Percentiles rank a stretch among this genome's conserved stretches.
phyloP scores from a whole-genome alignment of 1,284 basidiomycete genomes.

The Ceratobasidium sp. region DNA sequence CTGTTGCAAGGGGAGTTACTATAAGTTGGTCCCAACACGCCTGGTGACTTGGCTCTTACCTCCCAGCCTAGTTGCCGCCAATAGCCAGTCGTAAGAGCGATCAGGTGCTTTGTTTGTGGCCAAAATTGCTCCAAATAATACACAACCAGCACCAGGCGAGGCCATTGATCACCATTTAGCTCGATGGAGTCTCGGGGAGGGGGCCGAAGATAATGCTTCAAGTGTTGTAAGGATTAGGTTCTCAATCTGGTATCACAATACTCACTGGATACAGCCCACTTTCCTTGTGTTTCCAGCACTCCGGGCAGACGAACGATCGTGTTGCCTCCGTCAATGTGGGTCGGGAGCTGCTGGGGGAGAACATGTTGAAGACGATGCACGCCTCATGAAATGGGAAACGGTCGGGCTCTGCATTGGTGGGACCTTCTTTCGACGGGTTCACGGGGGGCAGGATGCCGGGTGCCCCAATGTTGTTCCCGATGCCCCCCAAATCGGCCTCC shows the following conservation, averaged over 20 bases:
- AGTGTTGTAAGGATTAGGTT: background rate
- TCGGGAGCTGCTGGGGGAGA: background rate
- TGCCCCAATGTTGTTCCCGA: no score
- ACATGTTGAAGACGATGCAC: constrained; percentile 8
- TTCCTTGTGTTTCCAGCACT: background rate
- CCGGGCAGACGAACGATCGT: background rate
- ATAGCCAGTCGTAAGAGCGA: background rate
- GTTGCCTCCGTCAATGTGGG: background rate
- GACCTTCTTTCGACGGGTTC: no score
- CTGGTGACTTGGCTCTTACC: background rate
- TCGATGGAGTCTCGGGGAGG: background rate
- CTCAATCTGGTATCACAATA: background rate
- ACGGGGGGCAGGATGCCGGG: no score
- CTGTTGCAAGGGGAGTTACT: background rate
- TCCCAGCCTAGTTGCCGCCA: background rate
- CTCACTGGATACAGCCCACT: constrained; percentile 19
- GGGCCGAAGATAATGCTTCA: constrained; percentile 10
- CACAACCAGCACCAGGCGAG: background rate
- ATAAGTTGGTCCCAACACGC: background rate
- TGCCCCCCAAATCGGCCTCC: background rate
- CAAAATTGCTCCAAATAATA: constrained; percentile 38
- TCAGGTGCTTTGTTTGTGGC: constrained; percentile 6
- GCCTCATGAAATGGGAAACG: background rate
- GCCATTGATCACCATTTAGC: background rate
- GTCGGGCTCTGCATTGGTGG: background rate